A percentile compares a stretch with the other conserved stretches of the same genome.
Conservation (phyloP, 352 stramenopile genomes). For the Pythium aquatile region DNA sequence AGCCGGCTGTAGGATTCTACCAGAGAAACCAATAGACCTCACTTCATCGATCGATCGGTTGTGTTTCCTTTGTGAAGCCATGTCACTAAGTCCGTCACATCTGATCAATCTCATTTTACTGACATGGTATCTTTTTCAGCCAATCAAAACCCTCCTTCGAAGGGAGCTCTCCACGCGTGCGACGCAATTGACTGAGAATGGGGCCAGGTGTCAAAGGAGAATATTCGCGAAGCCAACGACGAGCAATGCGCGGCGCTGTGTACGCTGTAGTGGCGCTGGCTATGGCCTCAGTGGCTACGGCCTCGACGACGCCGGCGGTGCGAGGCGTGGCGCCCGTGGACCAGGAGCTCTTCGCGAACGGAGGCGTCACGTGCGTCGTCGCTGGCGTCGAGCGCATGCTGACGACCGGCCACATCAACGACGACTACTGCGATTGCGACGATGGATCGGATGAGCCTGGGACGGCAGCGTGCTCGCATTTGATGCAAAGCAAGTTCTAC, state of each 20-base stretch:
- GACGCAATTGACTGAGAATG: not conserved
- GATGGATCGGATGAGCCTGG: constrained; percentile 87
- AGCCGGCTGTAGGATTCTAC: too few relatives aligned
- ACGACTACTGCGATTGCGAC: constrained; percentile 94
- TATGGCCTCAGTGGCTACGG: not conserved
- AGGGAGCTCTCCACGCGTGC: not conserved
- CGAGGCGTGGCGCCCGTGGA: constrained; percentile 43
- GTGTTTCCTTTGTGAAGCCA: constrained; percentile 3
- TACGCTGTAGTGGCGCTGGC: not conserved
- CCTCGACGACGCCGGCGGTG: constrained; percentile 4
- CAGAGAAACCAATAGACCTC: too few relatives aligned
- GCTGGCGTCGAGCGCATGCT: constrained; percentile 35
- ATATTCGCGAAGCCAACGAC: constrained; percentile 11
- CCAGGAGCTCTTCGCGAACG: constrained; percentile 26
- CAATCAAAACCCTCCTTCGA: not conserved
- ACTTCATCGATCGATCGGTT: too few relatives aligned
- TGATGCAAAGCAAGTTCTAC: constrained; percentile 52
- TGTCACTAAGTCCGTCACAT: not conserved
- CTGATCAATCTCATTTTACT: not conserved
- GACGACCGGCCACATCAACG: constrained; percentile 68
- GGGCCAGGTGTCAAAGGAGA: not conserved
- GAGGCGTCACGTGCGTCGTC: constrained; percentile 37
- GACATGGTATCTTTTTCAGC: not conserved
- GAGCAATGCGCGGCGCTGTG: not conserved
- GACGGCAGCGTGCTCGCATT: constrained; percentile 77